Percentiles rank a stretch among this genome's conserved stretches.
phyloP scores from a whole-genome alignment of 176 grass and related monocot genomes.

The Oryza meridionalis region DNA sequence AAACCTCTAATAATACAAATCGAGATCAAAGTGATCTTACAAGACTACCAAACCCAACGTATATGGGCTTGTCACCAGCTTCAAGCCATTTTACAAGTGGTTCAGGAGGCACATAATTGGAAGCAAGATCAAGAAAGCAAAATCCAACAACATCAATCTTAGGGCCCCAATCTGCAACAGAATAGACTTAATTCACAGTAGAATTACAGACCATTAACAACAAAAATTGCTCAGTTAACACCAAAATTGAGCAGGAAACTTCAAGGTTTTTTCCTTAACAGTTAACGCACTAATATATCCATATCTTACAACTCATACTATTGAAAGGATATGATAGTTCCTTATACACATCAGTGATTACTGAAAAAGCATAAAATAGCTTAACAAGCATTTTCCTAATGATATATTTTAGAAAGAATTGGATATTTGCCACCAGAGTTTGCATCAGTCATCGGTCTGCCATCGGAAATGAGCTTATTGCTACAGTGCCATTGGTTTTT shows the following conservation, averaged over 20 bases:
- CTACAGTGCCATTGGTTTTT: not conserved
- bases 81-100: constrained; percentile 89
- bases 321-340: not conserved
- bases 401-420: not conserved
- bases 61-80: constrained; percentile 84
- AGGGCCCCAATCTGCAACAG: constrained; percentile 80
- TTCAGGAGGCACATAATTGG: constrained; percentile 82
- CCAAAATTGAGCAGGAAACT: not conserved
- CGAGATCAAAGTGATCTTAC: constrained; percentile 59
- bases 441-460: not conserved
- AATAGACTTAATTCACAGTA: constrained; percentile 33
- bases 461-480: not conserved
- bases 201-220: not conserved
- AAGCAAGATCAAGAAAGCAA: constrained; percentile 97
- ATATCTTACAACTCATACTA: constrained; percentile 10
- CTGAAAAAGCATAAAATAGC: constrained; percentile 4
- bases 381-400: constrained; percentile 16
- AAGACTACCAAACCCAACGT: constrained; percentile 96
- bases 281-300: constrained; percentile 24
- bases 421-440: not conserved
- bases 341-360: not conserved
- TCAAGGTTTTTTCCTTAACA: not conserved
- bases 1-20: constrained; percentile 32
- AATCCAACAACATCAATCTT: constrained; percentile 98
- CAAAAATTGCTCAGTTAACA: not conserved